phyloP scores from a whole-genome alignment of 2,329 filamentous ascomycete species.

The Rosellinia necatrix region DNA sequence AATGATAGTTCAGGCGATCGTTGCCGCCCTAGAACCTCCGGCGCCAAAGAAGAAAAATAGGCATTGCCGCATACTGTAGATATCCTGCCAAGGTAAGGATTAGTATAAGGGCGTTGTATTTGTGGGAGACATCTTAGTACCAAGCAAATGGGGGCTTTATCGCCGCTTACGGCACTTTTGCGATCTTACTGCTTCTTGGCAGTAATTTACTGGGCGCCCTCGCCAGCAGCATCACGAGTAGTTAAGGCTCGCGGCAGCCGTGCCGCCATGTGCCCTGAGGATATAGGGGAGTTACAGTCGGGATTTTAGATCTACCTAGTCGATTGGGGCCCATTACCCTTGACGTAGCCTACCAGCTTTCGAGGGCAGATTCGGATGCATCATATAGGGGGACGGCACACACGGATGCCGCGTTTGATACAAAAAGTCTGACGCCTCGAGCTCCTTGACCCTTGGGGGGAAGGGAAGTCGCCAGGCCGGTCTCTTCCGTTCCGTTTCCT shows the following conservation, averaged over 20 bases:
- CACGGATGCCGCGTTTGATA: conserved; percentile 27
- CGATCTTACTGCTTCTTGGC: conserved; percentile 33
- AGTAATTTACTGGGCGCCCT: conserved; percentile 33
- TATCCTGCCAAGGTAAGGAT: background rate
- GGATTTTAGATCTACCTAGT: conserved; percentile 29
- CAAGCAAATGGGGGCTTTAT: conserved; percentile 7
- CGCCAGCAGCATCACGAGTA: conserved; percentile 34
- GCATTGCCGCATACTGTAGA: conserved; percentile 73
- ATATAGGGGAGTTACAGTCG: conserved; percentile 25
- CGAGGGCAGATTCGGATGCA: conserved; percentile 25
- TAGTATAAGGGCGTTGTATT: conserved; percentile 11
- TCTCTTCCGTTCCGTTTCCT: conserved; percentile 32
- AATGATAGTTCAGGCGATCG: conserved; percentile 72
- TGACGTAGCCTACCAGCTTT: conserved; percentile 19
- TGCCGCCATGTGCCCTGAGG: conserved; percentile 28
- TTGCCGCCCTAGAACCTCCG: conserved; percentile 89
- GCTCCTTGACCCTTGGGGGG: conserved; percentile 29
- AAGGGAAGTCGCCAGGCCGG: conserved; percentile 28
- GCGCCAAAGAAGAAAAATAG: conserved; percentile 76
- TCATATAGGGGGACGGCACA: conserved; percentile 27
- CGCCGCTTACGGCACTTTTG: conserved; percentile 28
- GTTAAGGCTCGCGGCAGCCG: conserved; percentile 31
- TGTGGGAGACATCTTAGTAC: conserved; percentile 3
- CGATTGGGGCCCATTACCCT: conserved; percentile 17
- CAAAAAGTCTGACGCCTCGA: conserved; percentile 22